A percentile compares a stretch with the other conserved stretches of the same genome.
These are phyloP conservation scores for Irineochytrium annulatum DNA, from an alignment of 192 early-diverging fungal species.

Conservation along the genomic window DNA sequence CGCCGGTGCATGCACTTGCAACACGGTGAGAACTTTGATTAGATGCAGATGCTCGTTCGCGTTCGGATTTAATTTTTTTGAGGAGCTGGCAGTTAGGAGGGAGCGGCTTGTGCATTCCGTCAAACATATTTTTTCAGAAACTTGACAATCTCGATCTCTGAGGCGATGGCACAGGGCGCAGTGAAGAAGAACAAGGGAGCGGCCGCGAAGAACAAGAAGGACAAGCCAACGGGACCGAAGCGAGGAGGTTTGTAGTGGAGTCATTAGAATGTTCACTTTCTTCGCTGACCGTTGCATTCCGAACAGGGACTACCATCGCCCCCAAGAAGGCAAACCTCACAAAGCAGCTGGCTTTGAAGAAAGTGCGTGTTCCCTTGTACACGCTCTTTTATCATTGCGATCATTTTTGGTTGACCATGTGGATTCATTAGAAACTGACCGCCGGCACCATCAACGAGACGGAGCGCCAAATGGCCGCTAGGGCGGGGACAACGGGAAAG, in stretches of 20 bases:
- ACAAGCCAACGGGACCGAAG: background rate
- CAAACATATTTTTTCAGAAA: no score
- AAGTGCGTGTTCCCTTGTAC: background rate
- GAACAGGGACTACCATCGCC: slow-evolving; percentile 11
- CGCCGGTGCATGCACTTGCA: no score
- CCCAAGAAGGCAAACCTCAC: slow-evolving; percentile 20
- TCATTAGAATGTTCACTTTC: background rate
- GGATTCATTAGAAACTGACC: slow-evolving; percentile 37
- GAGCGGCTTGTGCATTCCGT: no score
- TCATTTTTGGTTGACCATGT: background rate
- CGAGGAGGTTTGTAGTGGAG: background rate
- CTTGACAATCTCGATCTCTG: no score
- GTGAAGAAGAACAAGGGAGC: background rate
- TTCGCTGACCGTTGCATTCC: background rate
- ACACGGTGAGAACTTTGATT: no score
- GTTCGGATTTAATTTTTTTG: no score
- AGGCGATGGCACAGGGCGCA: background rate
- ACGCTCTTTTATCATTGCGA: background rate
- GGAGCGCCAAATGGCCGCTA: slow-evolving; percentile 61
- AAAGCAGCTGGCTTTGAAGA: slow-evolving; percentile 8
- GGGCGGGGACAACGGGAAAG: slow-evolving; percentile 70
- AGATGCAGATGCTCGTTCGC: no score
- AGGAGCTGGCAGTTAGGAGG: no score
- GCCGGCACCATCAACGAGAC: slow-evolving; percentile 40
- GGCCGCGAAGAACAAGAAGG: background rate